phyloP scores from a whole-genome alignment of 176 grass and related monocot genomes.

The Tuctoria greenei region DNA sequence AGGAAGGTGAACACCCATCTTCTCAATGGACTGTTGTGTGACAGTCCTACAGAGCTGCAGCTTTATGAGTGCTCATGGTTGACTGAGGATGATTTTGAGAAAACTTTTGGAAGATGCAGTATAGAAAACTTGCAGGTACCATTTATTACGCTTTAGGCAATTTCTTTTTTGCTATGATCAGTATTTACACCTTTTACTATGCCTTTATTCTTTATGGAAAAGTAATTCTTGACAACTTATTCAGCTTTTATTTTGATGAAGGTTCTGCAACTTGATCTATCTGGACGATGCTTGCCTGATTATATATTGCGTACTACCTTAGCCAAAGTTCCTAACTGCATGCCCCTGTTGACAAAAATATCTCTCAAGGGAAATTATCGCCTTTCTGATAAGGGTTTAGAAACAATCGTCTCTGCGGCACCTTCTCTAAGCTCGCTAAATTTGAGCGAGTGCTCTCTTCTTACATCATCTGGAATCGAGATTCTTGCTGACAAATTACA shows the following conservation, averaged over 20 bases:
- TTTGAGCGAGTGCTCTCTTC: slow-evolving; percentile 81
- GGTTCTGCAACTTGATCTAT: slow-evolving; percentile 83
- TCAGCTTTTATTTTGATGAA: slow-evolving; percentile 32
- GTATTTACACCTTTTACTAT: slow-evolving; percentile 2
- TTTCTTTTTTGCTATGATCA: slow-evolving; percentile 15
- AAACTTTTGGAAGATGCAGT: slow-evolving; percentile 52
- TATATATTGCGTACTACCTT: slow-evolving; percentile 70
- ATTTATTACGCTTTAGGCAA: neutral
- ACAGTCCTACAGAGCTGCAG: slow-evolving; percentile 51
- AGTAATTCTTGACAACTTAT: slow-evolving; percentile 9
- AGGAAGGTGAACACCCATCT: slow-evolving; percentile 75
- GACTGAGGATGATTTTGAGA: slow-evolving; percentile 65
- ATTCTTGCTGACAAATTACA: slow-evolving; percentile 53
- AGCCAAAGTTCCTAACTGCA: slow-evolving; percentile 57
- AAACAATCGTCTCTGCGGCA: slow-evolving; percentile 60
- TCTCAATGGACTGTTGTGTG: slow-evolving; percentile 60
- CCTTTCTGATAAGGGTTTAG: slow-evolving; percentile 79
- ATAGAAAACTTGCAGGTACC: slow-evolving; percentile 63
- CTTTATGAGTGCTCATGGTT: slow-evolving; percentile 87
- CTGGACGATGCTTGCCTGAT: slow-evolving; percentile 88
- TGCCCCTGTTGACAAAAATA: slow-evolving; percentile 68
- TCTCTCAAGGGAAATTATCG: slow-evolving; percentile 84
- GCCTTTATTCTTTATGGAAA: slow-evolving; percentile 1
- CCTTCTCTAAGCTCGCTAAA: slow-evolving; percentile 68
- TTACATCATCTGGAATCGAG: slow-evolving; percentile 70